Base-by-base conservation (phyloP, 2,329 filamentous ascomycete species). In the Kalaharituber pfeilii region DNA sequence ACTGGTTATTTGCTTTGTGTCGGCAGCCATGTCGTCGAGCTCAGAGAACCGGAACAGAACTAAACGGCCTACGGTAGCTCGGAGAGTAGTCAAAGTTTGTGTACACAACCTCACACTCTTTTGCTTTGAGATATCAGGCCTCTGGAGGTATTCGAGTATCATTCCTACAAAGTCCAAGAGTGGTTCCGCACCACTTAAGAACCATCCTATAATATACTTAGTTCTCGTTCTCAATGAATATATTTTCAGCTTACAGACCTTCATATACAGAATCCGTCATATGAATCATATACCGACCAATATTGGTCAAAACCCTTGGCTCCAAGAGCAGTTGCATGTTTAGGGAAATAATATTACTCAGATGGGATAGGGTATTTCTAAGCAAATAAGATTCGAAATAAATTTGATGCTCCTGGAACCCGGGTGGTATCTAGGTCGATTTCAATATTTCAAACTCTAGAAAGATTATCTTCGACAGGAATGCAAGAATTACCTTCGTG, bases 361-460 rank as follows among this genome's bases (percentile, higher is more conserved):
- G 70, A 27, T 83, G 78, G 2, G 79, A 75, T 47, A 95, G 76
- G 0, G 84, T 80, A 59, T 82, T 82, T 26, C 81, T 78, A 20
- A 96, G 71, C 2, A 96, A 72, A 65, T 88, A 95, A 0, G 91
- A 94, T 65, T 94, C 86, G 61, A 98, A 95, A 66, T 88, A 94
- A 0, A 87, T 86, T 64, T 95, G 88, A 62, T 96, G 87, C 65
- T 96, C 91, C 61, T 89, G 79, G 64, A 94, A 94, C 0, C 89
- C 88, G 0, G 91, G 86, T 1, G 93, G 91, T 0, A 64, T 61
- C 56, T 58, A 20, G 15, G 20, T 53, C 26, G 13, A 20, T 47
- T 15, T 47, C 18, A 47, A 25, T 22, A 47, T 47, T 22, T 24
- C n/a, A 22, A 15, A 39, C 44, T 36, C 44, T 49, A 18, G 7